These are phyloP conservation scores for Tylopilus sp. DNA, from an alignment of 768 basidiomycete genomes.

Conservation along the genomic window DNA sequence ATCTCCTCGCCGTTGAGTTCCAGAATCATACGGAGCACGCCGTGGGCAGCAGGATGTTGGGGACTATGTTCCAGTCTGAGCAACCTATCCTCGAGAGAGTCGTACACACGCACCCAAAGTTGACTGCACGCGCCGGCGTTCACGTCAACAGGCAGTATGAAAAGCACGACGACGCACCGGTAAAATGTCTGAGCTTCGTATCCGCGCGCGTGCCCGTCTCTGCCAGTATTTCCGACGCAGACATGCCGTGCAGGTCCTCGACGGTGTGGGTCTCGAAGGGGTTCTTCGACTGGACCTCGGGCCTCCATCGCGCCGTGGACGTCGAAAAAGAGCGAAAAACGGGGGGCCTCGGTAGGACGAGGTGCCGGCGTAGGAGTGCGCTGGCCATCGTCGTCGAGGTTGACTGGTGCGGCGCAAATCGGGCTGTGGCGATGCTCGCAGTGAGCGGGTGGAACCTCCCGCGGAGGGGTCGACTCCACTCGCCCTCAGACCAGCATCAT, in stretches of 20 bases:
- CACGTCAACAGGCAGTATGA: background rate
- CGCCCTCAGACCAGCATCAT: slow-evolving; percentile 12
- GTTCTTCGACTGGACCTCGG: slow-evolving; percentile 37
- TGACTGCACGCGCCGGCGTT: slow-evolving; percentile 52
- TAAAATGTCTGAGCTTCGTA: slow-evolving; percentile 88
- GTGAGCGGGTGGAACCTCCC: slow-evolving; percentile 15
- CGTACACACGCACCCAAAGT: slow-evolving; percentile 68
- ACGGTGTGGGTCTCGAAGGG: slow-evolving; percentile 69
- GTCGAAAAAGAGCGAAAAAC: slow-evolving; percentile 26
- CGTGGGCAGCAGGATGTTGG: slow-evolving; percentile 98
- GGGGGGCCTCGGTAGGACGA: slow-evolving; percentile 34
- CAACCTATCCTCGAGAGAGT: background rate
- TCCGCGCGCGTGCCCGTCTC: slow-evolving; percentile 72
- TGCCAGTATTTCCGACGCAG: slow-evolving; percentile 73
- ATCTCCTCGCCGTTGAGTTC: slow-evolving; percentile 98
- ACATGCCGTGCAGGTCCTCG: slow-evolving; percentile 81
- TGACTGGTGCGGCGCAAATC: slow-evolving; percentile 22
- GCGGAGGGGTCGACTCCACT: slow-evolving; percentile 20
- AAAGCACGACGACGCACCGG: slow-evolving; percentile 50
- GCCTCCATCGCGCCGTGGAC: slow-evolving; percentile 20
- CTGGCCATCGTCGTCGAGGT: slow-evolving; percentile 55
- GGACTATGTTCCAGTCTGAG: slow-evolving; percentile 37
- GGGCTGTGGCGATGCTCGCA: slow-evolving; percentile 22
- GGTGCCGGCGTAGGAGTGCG: slow-evolving; percentile 59
- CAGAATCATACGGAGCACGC: slow-evolving; percentile 94